A percentile compares a stretch with the other conserved stretches of the same genome.
Conservation (phyloP, 2,329 filamentous ascomycete genomes). For the Botryotinia globosa region DNA sequence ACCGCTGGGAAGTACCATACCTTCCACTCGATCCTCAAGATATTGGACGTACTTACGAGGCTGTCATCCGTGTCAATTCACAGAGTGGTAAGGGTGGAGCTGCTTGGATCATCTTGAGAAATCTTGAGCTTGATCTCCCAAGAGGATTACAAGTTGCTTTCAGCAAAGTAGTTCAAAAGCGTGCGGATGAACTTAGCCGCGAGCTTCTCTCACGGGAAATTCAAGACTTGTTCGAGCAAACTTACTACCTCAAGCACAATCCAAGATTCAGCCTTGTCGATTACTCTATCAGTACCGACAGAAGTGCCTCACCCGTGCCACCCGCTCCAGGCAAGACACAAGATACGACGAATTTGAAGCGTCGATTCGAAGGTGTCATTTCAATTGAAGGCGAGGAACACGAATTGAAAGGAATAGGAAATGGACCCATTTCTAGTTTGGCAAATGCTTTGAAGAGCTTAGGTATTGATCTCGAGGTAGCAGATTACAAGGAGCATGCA, state of each 20-base stretch:
- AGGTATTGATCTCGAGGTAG: slow-evolving; percentile 84
- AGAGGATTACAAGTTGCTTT: slow-evolving; percentile 91
- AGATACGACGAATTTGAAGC: slow-evolving; percentile 73
- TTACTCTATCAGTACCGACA: slow-evolving; percentile 85
- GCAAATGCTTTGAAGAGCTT: slow-evolving; percentile 76
- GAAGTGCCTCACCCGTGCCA: slow-evolving; percentile 70
- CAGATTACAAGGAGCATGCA: slow-evolving; percentile 94
- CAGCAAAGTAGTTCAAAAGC: slow-evolving; percentile 72
- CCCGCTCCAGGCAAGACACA: slow-evolving; percentile 66
- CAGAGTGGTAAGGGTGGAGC: slow-evolving; percentile 93
- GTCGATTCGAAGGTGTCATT: slow-evolving; percentile 82
- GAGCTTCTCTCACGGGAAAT: slow-evolving; percentile 86
- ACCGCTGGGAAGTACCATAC: slow-evolving; percentile 82
- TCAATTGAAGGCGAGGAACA: slow-evolving; percentile 79
- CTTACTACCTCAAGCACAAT: slow-evolving; percentile 81
- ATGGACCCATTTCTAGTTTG: slow-evolving; percentile 85
- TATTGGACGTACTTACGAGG: slow-evolving; percentile 95
- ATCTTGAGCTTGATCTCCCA: slow-evolving; percentile 87
- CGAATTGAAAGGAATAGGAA: slow-evolving; percentile 75
- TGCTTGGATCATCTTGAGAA: slow-evolving; percentile 88
- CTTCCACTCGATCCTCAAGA: slow-evolving; percentile 89
- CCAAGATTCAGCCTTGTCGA: slow-evolving; percentile 84
- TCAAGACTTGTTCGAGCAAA: slow-evolving; percentile 79
- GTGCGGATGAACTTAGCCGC: slow-evolving; percentile 75
- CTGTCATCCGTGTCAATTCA: slow-evolving; percentile 95